These are phyloP conservation scores for Venturia oleaginea DNA, from an alignment of 2,329 filamentous ascomycete species.

Conservation along the genomic window DNA sequence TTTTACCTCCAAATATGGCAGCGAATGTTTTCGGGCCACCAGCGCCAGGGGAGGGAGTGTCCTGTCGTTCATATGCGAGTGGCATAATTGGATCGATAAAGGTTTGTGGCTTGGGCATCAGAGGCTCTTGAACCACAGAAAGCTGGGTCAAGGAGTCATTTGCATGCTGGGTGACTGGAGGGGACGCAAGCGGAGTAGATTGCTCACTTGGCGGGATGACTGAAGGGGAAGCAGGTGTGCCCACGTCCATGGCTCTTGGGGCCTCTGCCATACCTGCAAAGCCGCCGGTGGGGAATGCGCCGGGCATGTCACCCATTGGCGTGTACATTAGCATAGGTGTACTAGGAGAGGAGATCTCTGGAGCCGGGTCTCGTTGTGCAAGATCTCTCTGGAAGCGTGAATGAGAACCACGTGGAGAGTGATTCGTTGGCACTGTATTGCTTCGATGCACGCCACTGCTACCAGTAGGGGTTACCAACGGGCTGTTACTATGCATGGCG, in stretches of 20 bases:
- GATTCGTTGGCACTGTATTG: conserved; percentile 89
- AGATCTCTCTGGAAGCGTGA: conserved; percentile 44
- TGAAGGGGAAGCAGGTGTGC: conserved; percentile 1
- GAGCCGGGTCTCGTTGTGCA: conserved; percentile 31
- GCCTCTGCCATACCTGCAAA: neutral
- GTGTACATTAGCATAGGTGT: conserved; percentile 15
- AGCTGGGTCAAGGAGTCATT: conserved; percentile 5
- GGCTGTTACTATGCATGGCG: conserved; percentile 24
- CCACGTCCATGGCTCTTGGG: neutral
- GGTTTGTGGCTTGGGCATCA: neutral
- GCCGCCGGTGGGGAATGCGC: conserved; percentile 8
- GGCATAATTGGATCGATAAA: neutral
- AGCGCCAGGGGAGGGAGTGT: neutral
- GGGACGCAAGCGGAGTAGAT: conserved; percentile 1
- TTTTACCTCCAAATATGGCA: conserved; percentile 35
- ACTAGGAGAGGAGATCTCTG: conserved; percentile 30
- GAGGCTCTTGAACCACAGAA: neutral
- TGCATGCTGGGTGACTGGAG: neutral
- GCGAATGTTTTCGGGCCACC: conserved; percentile 22
- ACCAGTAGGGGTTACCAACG: conserved; percentile 20
- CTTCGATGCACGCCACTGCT: conserved; percentile 57
- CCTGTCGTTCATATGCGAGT: neutral
- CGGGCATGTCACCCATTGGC: conserved; percentile 16
- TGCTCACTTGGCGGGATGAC: neutral
- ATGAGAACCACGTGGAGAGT: conserved; percentile 62